Evolutionary conservation across 371 early-diverging fungal genomes (phyloP), one percentile per base, ranked within the genome.

Genomic region (Rhizomucor pusillus): DNA sequence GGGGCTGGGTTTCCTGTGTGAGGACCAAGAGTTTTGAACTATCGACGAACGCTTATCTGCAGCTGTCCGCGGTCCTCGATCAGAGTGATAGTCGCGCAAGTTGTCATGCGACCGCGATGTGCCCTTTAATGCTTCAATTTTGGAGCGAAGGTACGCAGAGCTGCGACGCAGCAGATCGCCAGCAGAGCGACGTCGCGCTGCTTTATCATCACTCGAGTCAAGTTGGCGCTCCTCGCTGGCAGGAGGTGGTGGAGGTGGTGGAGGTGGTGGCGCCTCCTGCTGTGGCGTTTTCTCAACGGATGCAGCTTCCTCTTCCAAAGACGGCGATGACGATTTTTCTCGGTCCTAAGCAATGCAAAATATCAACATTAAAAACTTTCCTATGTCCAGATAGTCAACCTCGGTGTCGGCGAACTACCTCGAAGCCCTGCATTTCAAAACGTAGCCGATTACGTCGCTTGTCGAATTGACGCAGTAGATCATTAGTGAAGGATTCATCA

Each of bases 91-190:
- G 7, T 29, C 29, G 11, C 53, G 50, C 19, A 25, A 47, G 46
- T 61, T 49, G 41, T 52, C 40, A n/a, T 52, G 62, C 25, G 56
- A 53, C 12, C 60, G 57, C 19, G 57, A 52, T 35, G 58, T 60
- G 48, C 44, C 52, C 48, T 53, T 62, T 5, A 71, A 43, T 29
- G 56, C 53, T 35, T 73, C 70, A 20, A 77, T 59, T 52, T 77
- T 77, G 36, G 69, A 62, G 25, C 62, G 69, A 14, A 77, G 49
- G 34, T 65, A 77, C 0, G 77, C 77, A 35, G 74, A 73, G 1
- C 73, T 73, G 50, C 71, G 59, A 1, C 74, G 63, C 18, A 77
- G 57, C 43, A 77, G 52, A 40, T 71, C 71, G 33, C 71, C 64
- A n/a, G 75, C 73, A 37, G 79, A 59, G 44, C 66, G 55, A 44